phyloP scores from a whole-genome alignment of 1,139 yeast genomes.

The Zygoascus meyerae region DNA sequence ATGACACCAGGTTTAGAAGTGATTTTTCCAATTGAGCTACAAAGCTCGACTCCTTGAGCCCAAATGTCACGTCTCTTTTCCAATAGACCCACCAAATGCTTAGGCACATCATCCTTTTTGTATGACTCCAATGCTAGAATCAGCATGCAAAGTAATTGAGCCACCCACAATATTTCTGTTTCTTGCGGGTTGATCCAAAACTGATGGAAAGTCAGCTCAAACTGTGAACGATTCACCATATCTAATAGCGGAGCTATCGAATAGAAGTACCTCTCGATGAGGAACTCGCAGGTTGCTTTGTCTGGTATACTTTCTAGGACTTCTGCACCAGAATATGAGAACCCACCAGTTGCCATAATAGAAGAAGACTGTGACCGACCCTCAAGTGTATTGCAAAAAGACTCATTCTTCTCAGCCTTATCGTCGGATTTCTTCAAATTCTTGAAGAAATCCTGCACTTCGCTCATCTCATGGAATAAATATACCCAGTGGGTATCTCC shows the following conservation, averaged over 20 bases:
- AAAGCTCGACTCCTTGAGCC: conserved; percentile 28
- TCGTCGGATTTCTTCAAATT: conserved; percentile 15
- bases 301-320: conserved; percentile 28
- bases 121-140: conserved; percentile 29
- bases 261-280: conserved; percentile 29
- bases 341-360: conserved; percentile 3
- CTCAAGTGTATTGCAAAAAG: conserved; percentile 9
- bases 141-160: conserved; percentile 29
- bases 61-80: conserved; percentile 23
- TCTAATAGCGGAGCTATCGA: conserved; percentile 27
- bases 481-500: conserved; percentile 37
- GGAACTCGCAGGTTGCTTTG: conserved; percentile 24
- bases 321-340: conserved; percentile 16
- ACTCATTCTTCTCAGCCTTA: conserved; percentile 5
- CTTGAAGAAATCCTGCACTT: conserved; percentile 27
- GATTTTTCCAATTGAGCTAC: conserved; percentile 28
- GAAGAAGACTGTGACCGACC: neutral
- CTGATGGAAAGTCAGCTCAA: conserved; percentile 25
- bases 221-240: conserved; percentile 30
- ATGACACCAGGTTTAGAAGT: conserved; percentile 31
- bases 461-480: conserved; percentile 30
- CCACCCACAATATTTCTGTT: conserved; percentile 31
- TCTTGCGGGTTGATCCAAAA: conserved; percentile 30
- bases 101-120: conserved; percentile 21
- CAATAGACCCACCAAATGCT: conserved; percentile 13